Percentiles rank a stretch among this genome's conserved stretches.
These are phyloP conservation scores for Eutrema yunnanense DNA, from an alignment of 345 rosid species.

Conservation along the genomic window DNA sequence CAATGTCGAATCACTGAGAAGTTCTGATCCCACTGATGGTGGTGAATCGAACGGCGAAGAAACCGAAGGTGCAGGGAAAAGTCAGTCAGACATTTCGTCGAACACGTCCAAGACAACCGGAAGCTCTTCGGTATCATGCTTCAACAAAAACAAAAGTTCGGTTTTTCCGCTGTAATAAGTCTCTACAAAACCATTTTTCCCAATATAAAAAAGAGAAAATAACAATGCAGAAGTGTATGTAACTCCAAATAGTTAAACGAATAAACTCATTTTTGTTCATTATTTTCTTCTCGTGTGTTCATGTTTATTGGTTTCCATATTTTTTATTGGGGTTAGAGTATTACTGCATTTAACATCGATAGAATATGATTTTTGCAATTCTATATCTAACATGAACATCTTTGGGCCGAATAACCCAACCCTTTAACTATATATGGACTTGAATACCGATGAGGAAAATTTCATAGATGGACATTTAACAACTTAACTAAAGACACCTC, in stretches of 20 bases:
- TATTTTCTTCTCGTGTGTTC: background rate
- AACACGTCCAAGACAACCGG: background rate
- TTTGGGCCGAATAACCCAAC: too few species aligned
- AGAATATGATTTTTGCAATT: background rate
- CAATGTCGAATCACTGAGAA: background rate
- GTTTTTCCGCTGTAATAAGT: constrained; percentile 17
- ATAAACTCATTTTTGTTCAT: background rate
- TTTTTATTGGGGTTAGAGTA: too few species aligned
- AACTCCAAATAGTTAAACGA: background rate
- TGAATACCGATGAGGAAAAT: too few species aligned
- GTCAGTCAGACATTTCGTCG: background rate
- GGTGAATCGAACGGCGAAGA: background rate
- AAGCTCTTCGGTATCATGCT: constrained; percentile 13
- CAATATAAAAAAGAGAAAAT: too few species aligned
- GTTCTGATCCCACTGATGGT: background rate
- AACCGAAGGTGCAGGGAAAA: background rate
- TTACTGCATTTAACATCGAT: background rate
- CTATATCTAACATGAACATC: background rate
- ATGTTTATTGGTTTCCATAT: background rate
- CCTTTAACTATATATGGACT: too few species aligned
- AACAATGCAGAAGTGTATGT: background rate
- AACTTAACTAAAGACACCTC: too few species aligned
- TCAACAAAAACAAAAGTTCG: constrained; percentile 19
- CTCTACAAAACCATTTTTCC: background rate
- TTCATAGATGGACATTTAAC: too few species aligned